Evolutionary conservation across 768 basidiomycete genomes (phyloP).

Genomic region (Lactarius akahatsu): DNA sequence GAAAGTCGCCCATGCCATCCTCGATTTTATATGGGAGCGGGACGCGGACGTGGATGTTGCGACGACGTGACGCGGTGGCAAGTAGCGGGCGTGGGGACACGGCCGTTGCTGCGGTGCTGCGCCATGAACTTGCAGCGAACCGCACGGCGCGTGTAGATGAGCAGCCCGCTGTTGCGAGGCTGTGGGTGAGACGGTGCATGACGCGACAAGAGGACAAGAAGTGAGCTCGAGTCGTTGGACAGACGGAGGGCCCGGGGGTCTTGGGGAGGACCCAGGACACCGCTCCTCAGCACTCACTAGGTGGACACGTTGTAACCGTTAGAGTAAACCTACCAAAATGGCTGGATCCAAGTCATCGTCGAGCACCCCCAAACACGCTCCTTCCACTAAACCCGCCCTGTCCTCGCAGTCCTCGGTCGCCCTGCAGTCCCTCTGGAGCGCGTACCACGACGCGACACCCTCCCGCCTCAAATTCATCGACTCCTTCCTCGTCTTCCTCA

Average conservation of each 20-base stretch:
- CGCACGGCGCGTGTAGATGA: constrained; percentile 1
- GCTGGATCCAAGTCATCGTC: constrained; percentile 39
- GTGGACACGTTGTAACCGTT: too few species aligned
- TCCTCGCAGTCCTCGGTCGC: constrained; percentile 33
- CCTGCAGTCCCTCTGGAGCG: constrained; percentile 63
- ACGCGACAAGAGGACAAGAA: not conserved
- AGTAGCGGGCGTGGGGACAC: not conserved
- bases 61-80: constrained; percentile 33
- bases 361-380: constrained; percentile 28
- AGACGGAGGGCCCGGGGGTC: not conserved
- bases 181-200: constrained; percentile 24
- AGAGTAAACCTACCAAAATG: constrained; percentile 36
- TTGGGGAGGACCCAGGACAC: not conserved
- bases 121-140: not conserved
- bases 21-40: constrained; percentile 63
- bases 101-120: not conserved
- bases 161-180: constrained; percentile 4
- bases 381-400: constrained; percentile 13
- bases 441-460: constrained; percentile 76
- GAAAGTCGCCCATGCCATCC: constrained; percentile 73
- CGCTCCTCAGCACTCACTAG: not conserved
- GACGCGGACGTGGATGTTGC: constrained; percentile 50
- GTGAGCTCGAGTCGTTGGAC: not conserved
- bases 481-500: constrained; percentile 85
- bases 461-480: constrained; percentile 92